phyloP scores from a whole-genome alignment of 2,329 filamentous ascomycete species.

The Sclerotinia trifoliorum region DNA sequence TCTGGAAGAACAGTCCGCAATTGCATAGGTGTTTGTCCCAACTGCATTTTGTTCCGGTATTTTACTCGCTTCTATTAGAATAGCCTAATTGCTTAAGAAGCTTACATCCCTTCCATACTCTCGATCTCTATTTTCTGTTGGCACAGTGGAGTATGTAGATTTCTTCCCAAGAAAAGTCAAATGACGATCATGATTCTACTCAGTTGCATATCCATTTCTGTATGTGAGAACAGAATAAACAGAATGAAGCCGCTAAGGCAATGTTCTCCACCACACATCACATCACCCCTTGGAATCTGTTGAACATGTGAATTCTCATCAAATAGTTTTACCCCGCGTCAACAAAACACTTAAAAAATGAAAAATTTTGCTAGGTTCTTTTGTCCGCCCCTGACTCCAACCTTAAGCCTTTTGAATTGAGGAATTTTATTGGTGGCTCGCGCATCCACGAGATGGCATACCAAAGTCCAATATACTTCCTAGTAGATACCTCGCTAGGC shows the following conservation, averaged over 20 bases:
- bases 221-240: not conserved
- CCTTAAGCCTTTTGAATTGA: not conserved
- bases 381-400: constrained; percentile 5
- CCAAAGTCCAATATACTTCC: no score
- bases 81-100: constrained; percentile 37
- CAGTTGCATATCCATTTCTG: not conserved
- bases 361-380: constrained; percentile 6
- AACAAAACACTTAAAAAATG: not conserved
- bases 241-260: no score
- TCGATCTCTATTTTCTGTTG: constrained; percentile 29
- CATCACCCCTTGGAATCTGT: not conserved
- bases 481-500: no score
- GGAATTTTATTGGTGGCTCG: not conserved
- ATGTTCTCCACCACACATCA: not conserved
- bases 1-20: constrained; percentile 20
- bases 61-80: constrained; percentile 36
- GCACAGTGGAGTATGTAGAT: constrained; percentile 30
- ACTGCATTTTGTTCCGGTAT: constrained; percentile 28
- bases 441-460: not conserved
- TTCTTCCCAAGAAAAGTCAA: constrained; percentile 28
- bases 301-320: not conserved
- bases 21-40: constrained; percentile 32
- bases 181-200: constrained; percentile 24
- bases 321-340: not conserved
- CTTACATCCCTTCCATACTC: constrained; percentile 25